phyloP scores from a whole-genome alignment of 768 basidiomycete genomes.

The Naganishia vaughanmartiniae region DNA sequence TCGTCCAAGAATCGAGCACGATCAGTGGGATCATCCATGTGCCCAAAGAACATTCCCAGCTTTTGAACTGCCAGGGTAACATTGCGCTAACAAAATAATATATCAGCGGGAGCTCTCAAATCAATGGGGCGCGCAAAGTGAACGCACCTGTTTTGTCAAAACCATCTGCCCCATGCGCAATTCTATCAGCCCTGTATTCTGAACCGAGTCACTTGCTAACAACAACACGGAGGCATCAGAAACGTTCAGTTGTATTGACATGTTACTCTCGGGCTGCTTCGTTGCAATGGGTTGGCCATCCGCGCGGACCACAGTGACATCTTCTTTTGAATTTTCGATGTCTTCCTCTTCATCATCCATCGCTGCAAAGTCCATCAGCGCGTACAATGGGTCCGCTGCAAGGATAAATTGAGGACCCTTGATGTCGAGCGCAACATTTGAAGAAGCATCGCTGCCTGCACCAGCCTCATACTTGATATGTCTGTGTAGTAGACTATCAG shows the following conservation, averaged over 20 bases:
- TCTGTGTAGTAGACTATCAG: not conserved
- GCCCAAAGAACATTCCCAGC: conserved; percentile 88
- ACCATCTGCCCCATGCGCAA: conserved; percentile 77
- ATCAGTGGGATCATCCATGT: conserved; percentile 79
- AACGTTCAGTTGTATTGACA: conserved; percentile 48
- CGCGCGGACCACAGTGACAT: not conserved
- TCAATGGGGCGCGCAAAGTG: not conserved
- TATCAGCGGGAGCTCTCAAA: not conserved
- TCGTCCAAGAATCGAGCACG: conserved; percentile 90
- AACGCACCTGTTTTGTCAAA: conserved; percentile 81
- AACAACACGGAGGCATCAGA: conserved; percentile 85
- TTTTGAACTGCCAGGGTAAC: conserved; percentile 73
- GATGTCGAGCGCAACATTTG: conserved; percentile 78
- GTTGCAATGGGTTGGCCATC: not conserved
- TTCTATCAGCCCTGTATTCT: conserved; percentile 79
- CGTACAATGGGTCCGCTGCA: conserved; percentile 84
- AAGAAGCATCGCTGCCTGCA: conserved; percentile 59
- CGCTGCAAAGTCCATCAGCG: conserved; percentile 78
- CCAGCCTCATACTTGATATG: conserved; percentile 72
- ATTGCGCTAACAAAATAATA: conserved; percentile 61
- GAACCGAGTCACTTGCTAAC: conserved; percentile 75
- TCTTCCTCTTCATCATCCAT: conserved; percentile 37
- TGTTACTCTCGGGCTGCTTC: conserved; percentile 3
- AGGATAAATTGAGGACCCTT: conserved; percentile 92
- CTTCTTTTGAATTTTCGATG: not conserved